Conservation (phyloP, 83 land plant genomes). For the Larix sibirica region DNA sequence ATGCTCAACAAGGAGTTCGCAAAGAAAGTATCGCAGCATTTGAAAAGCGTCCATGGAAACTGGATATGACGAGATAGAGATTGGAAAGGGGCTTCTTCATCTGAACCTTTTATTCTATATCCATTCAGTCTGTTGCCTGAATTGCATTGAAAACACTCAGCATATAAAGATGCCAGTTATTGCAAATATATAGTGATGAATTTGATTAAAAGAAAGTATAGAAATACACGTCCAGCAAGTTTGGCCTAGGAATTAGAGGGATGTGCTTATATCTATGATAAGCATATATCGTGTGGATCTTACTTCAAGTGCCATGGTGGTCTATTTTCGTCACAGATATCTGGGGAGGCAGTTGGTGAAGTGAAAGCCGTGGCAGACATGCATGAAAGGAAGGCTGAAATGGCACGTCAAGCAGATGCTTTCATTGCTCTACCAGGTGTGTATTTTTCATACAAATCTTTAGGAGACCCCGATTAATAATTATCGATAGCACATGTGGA, state of each 20-base stretch:
- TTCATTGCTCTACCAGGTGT: conserved; percentile 96
- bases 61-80: too few species aligned
- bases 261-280: background rate
- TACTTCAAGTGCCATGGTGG: background rate
- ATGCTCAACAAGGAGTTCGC: too few species aligned
- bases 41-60: too few species aligned
- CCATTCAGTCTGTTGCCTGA: too few species aligned
- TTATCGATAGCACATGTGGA: background rate
- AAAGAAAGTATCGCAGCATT: too few species aligned
- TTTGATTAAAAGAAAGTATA: too few species aligned
- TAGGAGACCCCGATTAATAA: background rate
- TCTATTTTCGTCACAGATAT: conserved; percentile 53
- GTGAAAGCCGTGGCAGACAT: conserved; percentile 71
- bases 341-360: conserved; percentile 82
- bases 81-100: too few species aligned
- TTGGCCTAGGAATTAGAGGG: background rate
- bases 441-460: background rate
- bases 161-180: background rate
- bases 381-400: conserved; percentile 90
- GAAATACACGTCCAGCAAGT: background rate
- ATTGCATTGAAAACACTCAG: background rate
- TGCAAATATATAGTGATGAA: background rate
- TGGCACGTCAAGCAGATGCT: conserved; percentile 87
- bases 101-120: too few species aligned
- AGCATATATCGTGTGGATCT: background rate